A percentile compares a stretch with the other conserved stretches of the same genome.
These are phyloP conservation scores for Nitzschia palea DNA, from an alignment of 108 stramenopile genomes.

Conservation along the genomic window DNA sequence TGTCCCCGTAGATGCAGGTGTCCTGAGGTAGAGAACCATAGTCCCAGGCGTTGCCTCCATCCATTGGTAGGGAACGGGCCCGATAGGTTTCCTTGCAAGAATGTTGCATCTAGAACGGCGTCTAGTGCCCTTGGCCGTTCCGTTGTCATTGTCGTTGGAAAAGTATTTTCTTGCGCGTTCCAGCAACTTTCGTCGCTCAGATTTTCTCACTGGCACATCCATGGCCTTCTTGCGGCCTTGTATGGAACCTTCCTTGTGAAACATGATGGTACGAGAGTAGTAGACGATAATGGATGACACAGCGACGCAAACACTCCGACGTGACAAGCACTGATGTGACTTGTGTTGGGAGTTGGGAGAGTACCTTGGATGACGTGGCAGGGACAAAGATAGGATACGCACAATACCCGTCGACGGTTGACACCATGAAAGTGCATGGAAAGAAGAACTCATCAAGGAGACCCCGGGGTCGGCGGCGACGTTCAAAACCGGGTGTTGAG, in stretches of 20 bases:
- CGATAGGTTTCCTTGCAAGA: slow-evolving; percentile 42
- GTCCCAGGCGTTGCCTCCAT: slow-evolving; percentile 1
- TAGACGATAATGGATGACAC: too few relatives aligned
- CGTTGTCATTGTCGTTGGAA: slow-evolving; percentile 10
- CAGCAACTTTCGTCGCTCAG: slow-evolving; percentile 61
- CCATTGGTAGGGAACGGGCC: slow-evolving; percentile 32
- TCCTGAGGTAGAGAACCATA: slow-evolving; percentile 33
- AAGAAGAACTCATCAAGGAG: too few relatives aligned
- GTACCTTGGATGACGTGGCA: too few relatives aligned
- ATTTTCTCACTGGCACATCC: slow-evolving; percentile 76
- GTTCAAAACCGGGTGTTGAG: too few relatives aligned
- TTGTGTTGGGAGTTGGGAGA: too few relatives aligned
- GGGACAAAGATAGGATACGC: too few relatives aligned
- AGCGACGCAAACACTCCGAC: too few relatives aligned
- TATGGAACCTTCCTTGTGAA: slow-evolving; percentile 11
- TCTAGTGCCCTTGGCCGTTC: background rate
- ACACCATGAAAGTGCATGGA: too few relatives aligned
- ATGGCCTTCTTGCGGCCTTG: slow-evolving; percentile 27
- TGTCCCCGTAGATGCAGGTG: background rate
- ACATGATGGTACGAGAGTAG: too few relatives aligned
- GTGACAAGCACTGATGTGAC: too few relatives aligned
- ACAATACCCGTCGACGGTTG: too few relatives aligned
- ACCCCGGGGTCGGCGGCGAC: too few relatives aligned
- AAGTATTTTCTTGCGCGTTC: slow-evolving; percentile 44
- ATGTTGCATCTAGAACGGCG: slow-evolving; percentile 13